These are phyloP conservation scores for Beauveria sp. DNA, from an alignment of 2,329 filamentous ascomycete species.

Conservation along the genomic window DNA sequence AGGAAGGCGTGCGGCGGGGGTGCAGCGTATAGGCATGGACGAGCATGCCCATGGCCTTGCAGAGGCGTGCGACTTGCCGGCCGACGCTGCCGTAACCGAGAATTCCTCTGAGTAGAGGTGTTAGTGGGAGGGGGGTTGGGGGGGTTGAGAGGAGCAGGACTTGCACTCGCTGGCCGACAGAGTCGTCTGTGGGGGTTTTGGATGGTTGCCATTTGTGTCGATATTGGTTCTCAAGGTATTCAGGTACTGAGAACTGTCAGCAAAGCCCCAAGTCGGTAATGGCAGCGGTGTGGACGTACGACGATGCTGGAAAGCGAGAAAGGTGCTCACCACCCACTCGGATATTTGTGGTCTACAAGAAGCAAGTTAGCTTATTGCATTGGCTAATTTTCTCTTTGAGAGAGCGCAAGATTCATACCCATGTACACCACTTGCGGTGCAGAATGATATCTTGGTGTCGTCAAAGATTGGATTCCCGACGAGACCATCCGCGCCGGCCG, in stretches of 20 bases:
- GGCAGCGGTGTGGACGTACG: constrained; percentile 25
- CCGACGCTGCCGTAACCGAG: constrained; percentile 49
- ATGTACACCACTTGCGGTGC: constrained; percentile 50
- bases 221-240: constrained; percentile 37
- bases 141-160: constrained; percentile 13
- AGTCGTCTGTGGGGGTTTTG: constrained; percentile 29
- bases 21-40: constrained; percentile 70
- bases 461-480: constrained; percentile 38
- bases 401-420: constrained; percentile 30
- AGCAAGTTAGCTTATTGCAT: not conserved
- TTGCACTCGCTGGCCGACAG: constrained; percentile 42
- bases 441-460: constrained; percentile 42
- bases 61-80: constrained; percentile 47
- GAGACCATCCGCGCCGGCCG: constrained; percentile 46
- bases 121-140: not conserved
- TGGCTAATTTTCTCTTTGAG: too few species aligned
- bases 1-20: constrained; percentile 58
- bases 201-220: constrained; percentile 35
- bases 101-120: constrained; percentile 31
- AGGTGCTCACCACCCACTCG: constrained; percentile 48
- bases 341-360: constrained; percentile 43
- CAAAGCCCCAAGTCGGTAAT: not conserved
- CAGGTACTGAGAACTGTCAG: constrained; percentile 27
- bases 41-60: constrained; percentile 59
- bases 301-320: constrained; percentile 39